Conservation (phyloP, 257 asterid genomes). For the Marsdenia floribunda region DNA sequence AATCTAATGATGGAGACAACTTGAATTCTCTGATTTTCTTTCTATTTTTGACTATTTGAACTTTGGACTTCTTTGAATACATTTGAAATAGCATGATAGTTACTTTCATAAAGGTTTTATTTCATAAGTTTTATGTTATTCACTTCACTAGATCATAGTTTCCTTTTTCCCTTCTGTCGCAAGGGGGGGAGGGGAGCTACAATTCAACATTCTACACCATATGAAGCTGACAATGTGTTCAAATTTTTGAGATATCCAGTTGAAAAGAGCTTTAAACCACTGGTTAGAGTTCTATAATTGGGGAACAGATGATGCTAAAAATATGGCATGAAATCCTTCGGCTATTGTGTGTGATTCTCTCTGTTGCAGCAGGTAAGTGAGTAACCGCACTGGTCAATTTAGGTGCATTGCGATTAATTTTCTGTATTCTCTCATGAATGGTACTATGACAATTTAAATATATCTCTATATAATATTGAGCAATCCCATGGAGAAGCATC, state of each 20-base stretch:
- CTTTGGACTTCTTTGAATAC: not conserved
- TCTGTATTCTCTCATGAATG: not conserved
- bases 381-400: not conserved
- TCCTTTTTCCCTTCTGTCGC: too few species aligned
- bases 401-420: not conserved
- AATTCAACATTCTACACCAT: too few species aligned
- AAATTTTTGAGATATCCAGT: not conserved
- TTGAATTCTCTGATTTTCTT: not conserved
- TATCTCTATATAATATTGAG: too few species aligned
- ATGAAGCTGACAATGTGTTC: not conserved
- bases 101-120: not conserved
- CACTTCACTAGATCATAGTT: too few species aligned
- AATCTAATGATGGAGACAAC: not conserved
- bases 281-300: not conserved
- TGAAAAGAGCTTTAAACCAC: not conserved
- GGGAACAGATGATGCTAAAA: slow-evolving; percentile 1
- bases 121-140: not conserved
- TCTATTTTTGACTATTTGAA: not conserved
- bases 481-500: too few species aligned
- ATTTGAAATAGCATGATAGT: not conserved
- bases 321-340: not conserved
- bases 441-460: too few species aligned
- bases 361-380: slow-evolving; percentile 9
- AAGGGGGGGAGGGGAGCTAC: too few species aligned
- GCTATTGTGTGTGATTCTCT: not conserved